Evolutionary conservation across 148 eudicot species (phyloP).

Genomic region (Rhododendron simsii): DNA sequence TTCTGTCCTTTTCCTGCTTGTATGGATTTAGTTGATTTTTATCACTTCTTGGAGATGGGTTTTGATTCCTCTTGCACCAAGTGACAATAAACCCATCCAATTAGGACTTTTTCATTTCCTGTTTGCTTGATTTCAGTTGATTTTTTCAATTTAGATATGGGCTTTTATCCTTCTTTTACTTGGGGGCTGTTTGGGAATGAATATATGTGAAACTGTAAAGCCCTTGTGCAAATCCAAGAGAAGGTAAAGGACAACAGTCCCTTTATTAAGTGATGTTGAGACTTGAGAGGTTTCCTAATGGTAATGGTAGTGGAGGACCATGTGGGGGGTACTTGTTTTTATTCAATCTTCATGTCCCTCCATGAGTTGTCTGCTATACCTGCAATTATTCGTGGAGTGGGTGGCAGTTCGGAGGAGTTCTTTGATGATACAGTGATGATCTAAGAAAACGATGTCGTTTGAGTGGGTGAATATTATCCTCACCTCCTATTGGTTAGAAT

Average conservation of each 20-base stretch:
- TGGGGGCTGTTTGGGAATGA: slow-evolving; percentile 8
- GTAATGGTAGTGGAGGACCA: neutral
- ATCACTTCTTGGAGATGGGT: neutral
- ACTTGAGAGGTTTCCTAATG: neutral
- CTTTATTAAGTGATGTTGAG: neutral
- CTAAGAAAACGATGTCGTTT: neutral
- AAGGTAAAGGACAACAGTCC: neutral
- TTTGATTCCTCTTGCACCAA: neutral
- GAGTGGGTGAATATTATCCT: neutral
- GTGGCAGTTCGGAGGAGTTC: neutral
- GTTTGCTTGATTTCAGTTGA: neutral
- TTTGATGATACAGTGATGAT: neutral
- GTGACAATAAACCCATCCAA: neutral
- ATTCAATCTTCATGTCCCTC: neutral
- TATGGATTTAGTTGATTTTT: neutral
- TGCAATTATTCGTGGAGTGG: neutral
- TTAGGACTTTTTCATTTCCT: neutral
- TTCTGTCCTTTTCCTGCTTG: neutral
- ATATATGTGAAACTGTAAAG: neutral
- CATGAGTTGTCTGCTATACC: neutral
- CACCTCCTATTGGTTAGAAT: neutral
- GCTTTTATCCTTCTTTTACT: neutral
- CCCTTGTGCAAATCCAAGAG: neutral
- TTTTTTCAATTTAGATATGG: neutral
- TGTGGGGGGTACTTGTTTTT: neutral